These are phyloP conservation scores for Microcos paniculata DNA, from an alignment of 345 rosid genomes.

Conservation along the genomic window DNA sequence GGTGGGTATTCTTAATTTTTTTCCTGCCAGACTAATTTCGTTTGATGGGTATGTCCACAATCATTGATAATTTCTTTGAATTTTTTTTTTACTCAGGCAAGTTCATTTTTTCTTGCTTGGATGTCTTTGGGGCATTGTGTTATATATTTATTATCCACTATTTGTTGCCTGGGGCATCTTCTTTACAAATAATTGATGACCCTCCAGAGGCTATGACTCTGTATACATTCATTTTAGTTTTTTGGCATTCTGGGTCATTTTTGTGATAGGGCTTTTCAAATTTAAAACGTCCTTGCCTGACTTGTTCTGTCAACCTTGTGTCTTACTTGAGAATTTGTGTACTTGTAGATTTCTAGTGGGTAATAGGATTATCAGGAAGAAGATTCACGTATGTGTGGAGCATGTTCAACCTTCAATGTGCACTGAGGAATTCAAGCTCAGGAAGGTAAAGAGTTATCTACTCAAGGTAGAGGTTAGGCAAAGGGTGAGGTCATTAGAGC, in stretches of 20 bases:
- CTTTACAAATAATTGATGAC: too few species aligned
- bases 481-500: conserved; percentile 62
- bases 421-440: conserved; percentile 53
- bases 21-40: neutral
- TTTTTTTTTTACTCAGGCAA: too few species aligned
- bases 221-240: too few species aligned
- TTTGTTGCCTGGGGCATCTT: too few species aligned
- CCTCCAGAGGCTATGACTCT: too few species aligned
- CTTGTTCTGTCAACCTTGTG: too few species aligned
- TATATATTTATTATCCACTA: too few species aligned
- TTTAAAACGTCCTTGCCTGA: too few species aligned
- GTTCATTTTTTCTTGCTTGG: too few species aligned
- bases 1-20: conserved; percentile 37
- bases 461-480: conserved; percentile 67
- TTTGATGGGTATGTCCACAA: neutral
- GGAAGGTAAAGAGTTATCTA: conserved; percentile 58
- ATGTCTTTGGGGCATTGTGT: too few species aligned
- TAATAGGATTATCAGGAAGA: conserved; percentile 60
- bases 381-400: conserved; percentile 70
- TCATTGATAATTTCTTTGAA: neutral
- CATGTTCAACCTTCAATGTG: conserved; percentile 71
- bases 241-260: too few species aligned
- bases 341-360: conserved; percentile 36
- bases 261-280: too few species aligned
- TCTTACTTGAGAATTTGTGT: neutral